A percentile compares a stretch with the other conserved stretches of the same genome.
Conservation (phyloP, 305 asterid genomes). For the Fraxinus sp. region DNA sequence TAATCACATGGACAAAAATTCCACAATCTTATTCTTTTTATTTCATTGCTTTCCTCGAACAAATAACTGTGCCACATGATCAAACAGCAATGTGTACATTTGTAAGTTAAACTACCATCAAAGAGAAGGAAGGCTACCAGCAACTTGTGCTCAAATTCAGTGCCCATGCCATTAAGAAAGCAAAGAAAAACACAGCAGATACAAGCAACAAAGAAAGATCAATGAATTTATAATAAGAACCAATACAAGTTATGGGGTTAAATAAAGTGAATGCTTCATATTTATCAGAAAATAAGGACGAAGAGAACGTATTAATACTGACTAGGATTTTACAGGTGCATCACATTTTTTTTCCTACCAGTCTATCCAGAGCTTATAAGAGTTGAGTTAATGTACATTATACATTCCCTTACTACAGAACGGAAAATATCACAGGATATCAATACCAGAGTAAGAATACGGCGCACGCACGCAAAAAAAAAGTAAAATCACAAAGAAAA, state of each 20-base stretch:
- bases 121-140: background rate
- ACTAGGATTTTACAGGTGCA: background rate
- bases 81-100: background rate
- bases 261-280: background rate
- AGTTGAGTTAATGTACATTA: background rate
- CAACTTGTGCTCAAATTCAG: background rate
- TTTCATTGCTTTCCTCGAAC: background rate
- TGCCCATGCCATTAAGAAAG: background rate
- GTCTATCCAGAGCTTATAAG: background rate
- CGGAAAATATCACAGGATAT: background rate
- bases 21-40: background rate
- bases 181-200: background rate
- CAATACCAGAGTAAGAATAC: background rate
- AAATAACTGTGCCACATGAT: background rate
- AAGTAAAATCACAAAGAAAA: background rate
- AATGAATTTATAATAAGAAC: background rate
- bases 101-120: background rate
- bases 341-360: background rate
- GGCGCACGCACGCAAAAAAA: background rate
- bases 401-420: background rate
- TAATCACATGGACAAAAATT: background rate
- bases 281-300: background rate
- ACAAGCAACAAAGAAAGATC: background rate
- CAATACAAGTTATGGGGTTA: background rate
- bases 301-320: background rate